These are phyloP conservation scores for Phytopythium chamaehyphon DNA, from an alignment of 352 stramenopile species.

Conservation along the genomic window DNA sequence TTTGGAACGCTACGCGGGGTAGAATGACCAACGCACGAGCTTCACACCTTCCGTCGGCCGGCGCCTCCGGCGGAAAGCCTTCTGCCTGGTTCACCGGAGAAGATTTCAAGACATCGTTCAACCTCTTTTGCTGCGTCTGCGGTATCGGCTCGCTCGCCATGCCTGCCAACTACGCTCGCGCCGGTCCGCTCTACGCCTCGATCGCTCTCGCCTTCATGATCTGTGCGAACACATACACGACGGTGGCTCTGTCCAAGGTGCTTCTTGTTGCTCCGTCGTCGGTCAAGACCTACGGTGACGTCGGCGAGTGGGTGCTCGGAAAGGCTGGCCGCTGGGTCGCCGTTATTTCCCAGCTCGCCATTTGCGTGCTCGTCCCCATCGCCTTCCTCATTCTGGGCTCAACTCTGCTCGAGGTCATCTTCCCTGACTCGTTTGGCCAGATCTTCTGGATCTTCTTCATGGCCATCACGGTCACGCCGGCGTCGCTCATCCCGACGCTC, in stretches of 20 bases:
- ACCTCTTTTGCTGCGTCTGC: slow-evolving; percentile 49
- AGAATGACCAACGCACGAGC: background rate
- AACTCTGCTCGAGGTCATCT: slow-evolving; percentile 33
- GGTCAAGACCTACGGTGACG: slow-evolving; percentile 46
- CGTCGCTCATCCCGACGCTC: slow-evolving; percentile 37
- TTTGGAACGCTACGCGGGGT: no score
- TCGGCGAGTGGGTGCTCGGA: slow-evolving; percentile 40
- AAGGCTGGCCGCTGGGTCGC: slow-evolving; percentile 29
- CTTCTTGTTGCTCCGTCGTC: slow-evolving; percentile 35
- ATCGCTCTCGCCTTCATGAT: slow-evolving; percentile 51
- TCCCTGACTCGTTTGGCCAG: slow-evolving; percentile 34
- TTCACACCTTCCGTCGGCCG: background rate
- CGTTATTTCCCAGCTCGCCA: slow-evolving; percentile 31
- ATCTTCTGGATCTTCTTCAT: slow-evolving; percentile 46
- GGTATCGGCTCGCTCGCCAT: slow-evolving; percentile 60
- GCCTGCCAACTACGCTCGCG: slow-evolving; percentile 47
- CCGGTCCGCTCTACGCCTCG: slow-evolving; percentile 32
- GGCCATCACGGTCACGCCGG: slow-evolving; percentile 25
- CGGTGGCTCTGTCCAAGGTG: slow-evolving; percentile 41
- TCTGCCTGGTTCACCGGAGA: slow-evolving; percentile 38
- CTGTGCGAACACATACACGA: slow-evolving; percentile 42
- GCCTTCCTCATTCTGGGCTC: slow-evolving; percentile 46
- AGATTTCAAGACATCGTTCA: slow-evolving; percentile 37
- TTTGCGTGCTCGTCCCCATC: slow-evolving; percentile 33
- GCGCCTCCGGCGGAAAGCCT: no score